These are phyloP conservation scores for Apiospora malaysiana DNA, from an alignment of 2,329 filamentous ascomycete genomes.

Conservation along the genomic window DNA sequence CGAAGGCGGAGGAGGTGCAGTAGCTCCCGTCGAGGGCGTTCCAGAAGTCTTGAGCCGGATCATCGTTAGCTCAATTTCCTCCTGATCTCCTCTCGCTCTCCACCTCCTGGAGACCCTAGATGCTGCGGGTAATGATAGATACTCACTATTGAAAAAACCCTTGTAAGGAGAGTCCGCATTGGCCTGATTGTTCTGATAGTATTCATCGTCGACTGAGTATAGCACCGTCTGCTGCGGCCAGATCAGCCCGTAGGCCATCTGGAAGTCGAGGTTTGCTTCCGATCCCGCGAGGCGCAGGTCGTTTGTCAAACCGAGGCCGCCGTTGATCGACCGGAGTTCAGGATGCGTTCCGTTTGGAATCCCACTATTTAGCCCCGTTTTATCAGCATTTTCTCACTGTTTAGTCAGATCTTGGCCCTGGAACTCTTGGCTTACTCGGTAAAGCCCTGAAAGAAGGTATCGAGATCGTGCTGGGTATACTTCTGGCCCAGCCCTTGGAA, in stretches of 20 bases:
- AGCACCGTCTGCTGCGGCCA: conserved; percentile 56
- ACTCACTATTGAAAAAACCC: conserved; percentile 40
- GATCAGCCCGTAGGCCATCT: conserved; percentile 54
- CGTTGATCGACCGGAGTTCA: conserved; percentile 43
- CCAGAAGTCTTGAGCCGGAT: conserved; percentile 45
- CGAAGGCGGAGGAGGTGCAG: conserved; percentile 56
- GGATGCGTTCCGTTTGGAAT: conserved; percentile 48
- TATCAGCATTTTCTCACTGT: conserved; percentile 11
- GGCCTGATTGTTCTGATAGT: conserved; percentile 41
- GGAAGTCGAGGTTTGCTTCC: conserved; percentile 55
- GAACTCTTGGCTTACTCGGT: conserved; percentile 31
- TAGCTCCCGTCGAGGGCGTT: conserved; percentile 60
- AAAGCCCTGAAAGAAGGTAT: conserved; percentile 42
- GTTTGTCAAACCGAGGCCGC: conserved; percentile 38
- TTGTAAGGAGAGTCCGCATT: conserved; percentile 34
- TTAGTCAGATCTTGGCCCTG: too few species aligned
- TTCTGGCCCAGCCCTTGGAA: conserved; percentile 47
- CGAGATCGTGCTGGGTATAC: conserved; percentile 47
- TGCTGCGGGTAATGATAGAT: not conserved
- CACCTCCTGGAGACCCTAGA: not conserved
- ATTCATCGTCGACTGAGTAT: conserved; percentile 53
- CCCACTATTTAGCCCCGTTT: conserved; percentile 25
- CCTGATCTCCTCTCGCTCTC: not conserved
- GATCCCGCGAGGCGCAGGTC: conserved; percentile 38
- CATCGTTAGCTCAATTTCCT: too few species aligned